A percentile compares a stretch with the other conserved stretches of the same genome.
These are phyloP conservation scores for Colletotrichum sp. DNA, from an alignment of 2,329 filamentous ascomycete genomes.

Conservation along the genomic window DNA sequence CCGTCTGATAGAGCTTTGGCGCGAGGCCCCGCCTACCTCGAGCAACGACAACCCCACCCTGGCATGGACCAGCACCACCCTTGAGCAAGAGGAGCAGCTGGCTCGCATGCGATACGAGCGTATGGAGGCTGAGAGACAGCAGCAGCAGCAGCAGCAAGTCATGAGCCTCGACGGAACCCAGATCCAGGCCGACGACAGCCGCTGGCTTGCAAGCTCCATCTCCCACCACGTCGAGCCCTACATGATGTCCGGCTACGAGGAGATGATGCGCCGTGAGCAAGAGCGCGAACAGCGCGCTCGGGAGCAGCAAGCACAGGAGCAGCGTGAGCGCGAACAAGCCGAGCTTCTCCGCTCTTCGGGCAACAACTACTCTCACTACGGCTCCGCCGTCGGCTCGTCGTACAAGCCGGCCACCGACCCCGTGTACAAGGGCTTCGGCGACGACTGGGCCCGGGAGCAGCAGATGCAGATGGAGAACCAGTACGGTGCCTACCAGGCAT, in stretches of 20 bases:
- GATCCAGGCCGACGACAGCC: constrained; percentile 57
- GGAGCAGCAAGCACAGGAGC: constrained; percentile 50
- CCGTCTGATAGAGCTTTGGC: constrained; percentile 84
- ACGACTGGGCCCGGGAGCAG: constrained; percentile 36
- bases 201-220: constrained; percentile 48
- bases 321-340: constrained; percentile 35
- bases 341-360: constrained; percentile 40
- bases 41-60: constrained; percentile 57
- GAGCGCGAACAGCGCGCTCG: constrained; percentile 44
- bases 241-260: constrained; percentile 82
- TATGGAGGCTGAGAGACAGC: constrained; percentile 37
- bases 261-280: constrained; percentile 68
- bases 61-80: constrained; percentile 56
- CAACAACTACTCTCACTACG: constrained; percentile 49
- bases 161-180: constrained; percentile 62
- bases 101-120: constrained; percentile 67
- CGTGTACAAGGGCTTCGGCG: constrained; percentile 60
- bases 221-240: constrained; percentile 74
- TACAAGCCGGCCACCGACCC: constrained; percentile 63
- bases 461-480: constrained; percentile 70
- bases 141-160: constrained; percentile 38
- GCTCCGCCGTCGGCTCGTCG: constrained; percentile 37
- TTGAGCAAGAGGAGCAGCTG: constrained; percentile 64
- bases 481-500: constrained; percentile 67
- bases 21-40: constrained; percentile 74